Base-by-base conservation (phyloP, 805 yeast species). In the Hanseniaspora nectarophila region DNA sequence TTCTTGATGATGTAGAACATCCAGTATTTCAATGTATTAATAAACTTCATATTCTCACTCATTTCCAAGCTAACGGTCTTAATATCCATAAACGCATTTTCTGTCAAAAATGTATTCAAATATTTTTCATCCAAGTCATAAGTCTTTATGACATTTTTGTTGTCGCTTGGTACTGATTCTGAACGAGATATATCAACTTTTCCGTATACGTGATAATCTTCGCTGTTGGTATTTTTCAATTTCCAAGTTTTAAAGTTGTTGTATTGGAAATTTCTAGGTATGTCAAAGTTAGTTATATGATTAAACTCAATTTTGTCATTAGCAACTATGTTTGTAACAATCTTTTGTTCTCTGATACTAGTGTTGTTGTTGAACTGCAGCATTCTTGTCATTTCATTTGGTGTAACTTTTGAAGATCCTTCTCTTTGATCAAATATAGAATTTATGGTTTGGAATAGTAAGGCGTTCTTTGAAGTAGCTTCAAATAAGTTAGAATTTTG, bases 181-280 rank as follows among this genome's bases (percentile, higher is more conserved):
- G 20, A 12, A 15, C 45, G 23, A 29, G 34, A n/a, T 15, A 46
- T 46, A 23, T 46, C 38, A 10, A 40, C 40, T 31, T 43, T 29
- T 18, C 51, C 51, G 32, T 33, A 45, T 23, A 45, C 23, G 31
- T 45, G 45, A 24, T 33, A 21, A 12, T 42, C 26, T 5, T 10
- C n/a, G 20, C 29, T 32, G 23, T 26, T 9, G 6, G n/a, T 24
- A 20, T 35, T 13, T 15, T 45, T 45, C 20, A 52, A 18, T 23
- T 45, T 52, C 54, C 54, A 52, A 20, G 54, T 43, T 42, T 45
- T 52, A 29, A 52, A 52, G 5, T 40, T 49, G 10, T 32, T 32
- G 16, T 43, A 46, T n/a, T 51, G 45, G 23, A 43, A 38, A 18
- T 49, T 42, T 8, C 24, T 40, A 7, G 54, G 54, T n/a, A 52